Base-by-base conservation (phyloP, 1,284 basidiomycete species). In the Lignosus rhinocerotis region DNA sequence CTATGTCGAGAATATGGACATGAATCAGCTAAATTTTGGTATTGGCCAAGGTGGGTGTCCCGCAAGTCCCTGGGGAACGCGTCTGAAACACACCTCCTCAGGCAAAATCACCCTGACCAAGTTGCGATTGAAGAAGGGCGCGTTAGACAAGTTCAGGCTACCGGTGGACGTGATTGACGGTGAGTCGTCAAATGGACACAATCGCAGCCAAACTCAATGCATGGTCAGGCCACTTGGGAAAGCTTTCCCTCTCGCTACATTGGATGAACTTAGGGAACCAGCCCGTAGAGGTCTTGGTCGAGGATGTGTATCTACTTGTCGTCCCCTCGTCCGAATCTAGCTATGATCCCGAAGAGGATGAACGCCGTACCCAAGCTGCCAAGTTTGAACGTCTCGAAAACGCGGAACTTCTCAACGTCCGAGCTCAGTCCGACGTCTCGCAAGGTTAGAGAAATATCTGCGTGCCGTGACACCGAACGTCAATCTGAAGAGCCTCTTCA, bases 91-190 rank as follows among this genome's bases (percentile, higher is more conserved):
- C 54, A 44, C 25, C 34, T n/a, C 10, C 48, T 34, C 67, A 94
- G 95, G 95, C 53, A 88, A 94, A 74, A 77, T 97, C 55, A 92
- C 91, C 33, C 80, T 98, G 49, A 82, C 85, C 41, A 90, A 90
- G 67, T 76, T 99, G 49, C 88, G 88, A 50, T 81, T 99, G 66
- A 99, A 98, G 80, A 96, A 90, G 74, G 92, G 92, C 44, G 94
- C 94, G 0, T 80, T 99, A 58, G 97, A 99, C 76, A 96, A 98
- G 73, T 97, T 99, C 72, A 85, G 94, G 56, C 80, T 99, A 17
- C 98, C 98, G 0, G 89, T 99, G 4, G 96, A 99, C 77, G 95
- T 99, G 32, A 80, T 94, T 19, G 94, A 99, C 80, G 97, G 93
- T 90, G 65, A 49, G 62, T 38, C 11, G 0, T n/a, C 6, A 6